Conservation (phyloP, 2,329 filamentous ascomycete genomes). For the Mycosphaerelloides madeirae region DNA sequence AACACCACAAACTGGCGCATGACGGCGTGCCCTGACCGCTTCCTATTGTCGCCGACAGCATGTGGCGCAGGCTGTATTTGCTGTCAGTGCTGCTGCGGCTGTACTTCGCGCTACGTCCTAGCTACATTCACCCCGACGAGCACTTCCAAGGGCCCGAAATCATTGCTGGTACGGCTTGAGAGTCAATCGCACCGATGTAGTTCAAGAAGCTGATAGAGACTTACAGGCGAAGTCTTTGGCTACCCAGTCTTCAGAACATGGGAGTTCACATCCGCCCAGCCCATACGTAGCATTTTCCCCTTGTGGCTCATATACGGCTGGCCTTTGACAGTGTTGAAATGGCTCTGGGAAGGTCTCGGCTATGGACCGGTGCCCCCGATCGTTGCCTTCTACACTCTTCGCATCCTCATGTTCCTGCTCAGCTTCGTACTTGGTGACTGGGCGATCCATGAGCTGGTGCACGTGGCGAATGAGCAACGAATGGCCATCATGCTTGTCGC, state of each 20-base stretch:
- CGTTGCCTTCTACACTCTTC: conserved; percentile 82
- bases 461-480: conserved; percentile 64
- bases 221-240: conserved; percentile 78
- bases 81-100: conserved; percentile 69
- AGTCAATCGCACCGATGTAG: no score
- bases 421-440: conserved; percentile 98
- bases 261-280: conserved; percentile 86
- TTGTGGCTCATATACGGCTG: conserved; percentile 93
- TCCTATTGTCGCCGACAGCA: conserved; percentile 35
- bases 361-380: conserved; percentile 75
- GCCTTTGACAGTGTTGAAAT: conserved; percentile 87
- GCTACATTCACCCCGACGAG: conserved; percentile 97
- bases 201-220: neutral
- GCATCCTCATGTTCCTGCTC: conserved; percentile 85
- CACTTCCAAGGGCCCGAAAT: conserved; percentile 98
- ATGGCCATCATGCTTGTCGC: conserved; percentile 79
- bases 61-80: conserved; percentile 91
- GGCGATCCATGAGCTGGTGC: conserved; percentile 88
- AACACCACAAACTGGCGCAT: neutral
- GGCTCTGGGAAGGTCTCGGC: conserved; percentile 84
- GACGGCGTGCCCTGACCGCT: neutral
- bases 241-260: conserved; percentile 88
- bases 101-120: conserved; percentile 89
- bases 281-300: conserved; percentile 93
- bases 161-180: conserved; percentile 75